Conservation (phyloP, 2,329 filamentous ascomycete species). For the Aschersonia sp. region DNA sequence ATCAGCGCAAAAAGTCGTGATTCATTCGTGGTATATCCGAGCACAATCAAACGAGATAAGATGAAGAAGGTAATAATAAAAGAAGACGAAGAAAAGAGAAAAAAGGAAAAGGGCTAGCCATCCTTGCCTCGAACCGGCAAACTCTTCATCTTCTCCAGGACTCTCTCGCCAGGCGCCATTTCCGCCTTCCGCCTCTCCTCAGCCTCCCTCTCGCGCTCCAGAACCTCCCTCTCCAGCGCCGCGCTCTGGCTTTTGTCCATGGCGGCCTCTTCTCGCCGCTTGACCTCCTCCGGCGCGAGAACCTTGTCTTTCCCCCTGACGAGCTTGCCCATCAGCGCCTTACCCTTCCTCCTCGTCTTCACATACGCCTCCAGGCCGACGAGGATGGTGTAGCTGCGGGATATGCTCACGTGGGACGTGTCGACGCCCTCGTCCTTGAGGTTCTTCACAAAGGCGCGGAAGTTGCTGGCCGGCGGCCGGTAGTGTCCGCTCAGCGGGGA, state of each 20-base stretch:
- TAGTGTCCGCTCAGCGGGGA: conserved; percentile 70
- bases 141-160: conserved; percentile 27
- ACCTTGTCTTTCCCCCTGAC: conserved; percentile 42
- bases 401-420: conserved; percentile 64
- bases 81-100: too few species aligned
- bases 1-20: too few species aligned
- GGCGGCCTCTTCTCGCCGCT: conserved; percentile 40
- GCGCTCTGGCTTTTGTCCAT: conserved; percentile 47
- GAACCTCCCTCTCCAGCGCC: conserved; percentile 29
- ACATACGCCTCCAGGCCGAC: conserved; percentile 72
- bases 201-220: conserved; percentile 21
- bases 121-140: conserved; percentile 12
- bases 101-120: neutral
- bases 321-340: conserved; percentile 34
- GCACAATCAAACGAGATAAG: too few species aligned
- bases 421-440: conserved; percentile 64
- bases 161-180: conserved; percentile 11
- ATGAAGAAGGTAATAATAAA: too few species aligned
- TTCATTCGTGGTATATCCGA: too few species aligned
- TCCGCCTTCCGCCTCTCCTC: conserved; percentile 23
- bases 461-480: conserved; percentile 68
- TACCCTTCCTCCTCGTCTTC: conserved; percentile 51
- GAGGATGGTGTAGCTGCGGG: conserved; percentile 67
- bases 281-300: conserved; percentile 44
- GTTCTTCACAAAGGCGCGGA: conserved; percentile 63